A percentile compares a stretch with the other conserved stretches of the same genome.
phyloP scores from a whole-genome alignment of 345 rosid species.

The Cochlearia excelsa region DNA sequence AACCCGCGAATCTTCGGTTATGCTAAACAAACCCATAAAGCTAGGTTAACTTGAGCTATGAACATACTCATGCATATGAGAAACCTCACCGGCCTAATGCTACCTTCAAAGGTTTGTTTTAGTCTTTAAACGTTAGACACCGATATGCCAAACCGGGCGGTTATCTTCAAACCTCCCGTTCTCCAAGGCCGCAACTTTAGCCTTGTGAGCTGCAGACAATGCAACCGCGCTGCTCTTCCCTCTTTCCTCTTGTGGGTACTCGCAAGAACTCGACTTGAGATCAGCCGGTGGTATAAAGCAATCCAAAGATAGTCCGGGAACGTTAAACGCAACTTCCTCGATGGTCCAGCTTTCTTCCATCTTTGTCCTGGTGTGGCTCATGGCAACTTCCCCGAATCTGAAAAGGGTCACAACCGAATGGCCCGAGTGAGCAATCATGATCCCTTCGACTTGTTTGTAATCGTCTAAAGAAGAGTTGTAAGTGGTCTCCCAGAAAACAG shows the following conservation, averaged over 20 bases:
- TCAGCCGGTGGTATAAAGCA: conserved; percentile 95
- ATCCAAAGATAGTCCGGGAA: conserved; percentile 80
- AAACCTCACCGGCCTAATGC: conserved; percentile 21
- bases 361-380: conserved; percentile 82
- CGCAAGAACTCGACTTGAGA: conserved; percentile 56
- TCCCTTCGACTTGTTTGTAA: conserved; percentile 82
- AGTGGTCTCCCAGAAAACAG: conserved; percentile 93
- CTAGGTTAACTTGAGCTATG: conserved; percentile 33
- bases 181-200: conserved; percentile 74
- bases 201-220: conserved; percentile 49
- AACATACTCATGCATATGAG: not conserved
- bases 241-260: conserved; percentile 59
- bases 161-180: conserved; percentile 34
- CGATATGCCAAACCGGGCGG: conserved; percentile 31
- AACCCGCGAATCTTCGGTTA: conserved; percentile 24
- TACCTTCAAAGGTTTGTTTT: conserved; percentile 19
- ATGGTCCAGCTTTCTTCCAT: conserved; percentile 96
- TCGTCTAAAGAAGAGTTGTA: conserved; percentile 75
- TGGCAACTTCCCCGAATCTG: conserved; percentile 79
- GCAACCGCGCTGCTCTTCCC: conserved; percentile 45
- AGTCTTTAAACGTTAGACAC: conserved; percentile 27
- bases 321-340: conserved; percentile 92
- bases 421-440: conserved; percentile 94
- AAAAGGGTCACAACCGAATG: conserved; percentile 82
- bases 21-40: conserved; percentile 26